Conservation (phyloP, 1,284 basidiomycete species). For the Entoloma clypeatum region DNA sequence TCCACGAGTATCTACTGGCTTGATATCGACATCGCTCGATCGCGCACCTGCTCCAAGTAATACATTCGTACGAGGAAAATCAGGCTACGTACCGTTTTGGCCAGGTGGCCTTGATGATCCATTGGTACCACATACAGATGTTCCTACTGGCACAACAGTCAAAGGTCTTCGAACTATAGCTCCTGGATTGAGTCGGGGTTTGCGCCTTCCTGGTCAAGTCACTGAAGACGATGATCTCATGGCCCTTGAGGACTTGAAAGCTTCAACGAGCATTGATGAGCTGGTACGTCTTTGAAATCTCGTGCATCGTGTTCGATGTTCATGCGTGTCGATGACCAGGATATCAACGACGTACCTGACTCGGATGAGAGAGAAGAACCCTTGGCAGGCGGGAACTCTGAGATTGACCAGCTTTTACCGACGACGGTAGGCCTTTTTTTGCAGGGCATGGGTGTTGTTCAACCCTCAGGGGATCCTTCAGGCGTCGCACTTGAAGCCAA, state of each 20-base stretch:
- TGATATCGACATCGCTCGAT: slow-evolving; percentile 80
- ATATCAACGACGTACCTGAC: slow-evolving; percentile 2
- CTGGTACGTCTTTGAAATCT: slow-evolving; percentile 7
- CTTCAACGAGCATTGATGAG: slow-evolving; percentile 1
- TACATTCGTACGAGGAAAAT: slow-evolving; percentile 91
- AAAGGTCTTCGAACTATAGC: slow-evolving; percentile 57
- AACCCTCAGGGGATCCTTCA: slow-evolving; percentile 20
- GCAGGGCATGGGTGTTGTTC: slow-evolving; percentile 11
- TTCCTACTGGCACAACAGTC: slow-evolving; percentile 26
- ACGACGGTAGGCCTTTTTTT: slow-evolving; percentile 56
- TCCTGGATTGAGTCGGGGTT: slow-evolving; percentile 63
- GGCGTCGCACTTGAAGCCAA: slow-evolving; percentile 56
- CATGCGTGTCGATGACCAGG: slow-evolving; percentile 2
- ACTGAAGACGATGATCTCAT: slow-evolving; percentile 45
- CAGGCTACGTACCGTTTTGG: slow-evolving; percentile 87
- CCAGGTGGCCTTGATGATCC: slow-evolving; percentile 82
- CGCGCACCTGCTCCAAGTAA: slow-evolving; percentile 75
- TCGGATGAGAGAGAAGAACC: slow-evolving; percentile 21
- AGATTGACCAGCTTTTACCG: slow-evolving; percentile 82
- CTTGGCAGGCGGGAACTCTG: slow-evolving; percentile 31
- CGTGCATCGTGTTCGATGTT: slow-evolving; percentile 5
- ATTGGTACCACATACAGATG: slow-evolving; percentile 34
- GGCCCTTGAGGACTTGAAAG: slow-evolving; percentile 32
- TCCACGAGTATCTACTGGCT: slow-evolving; percentile 49
- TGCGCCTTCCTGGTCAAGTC: slow-evolving; percentile 56